A percentile compares a stretch with the other conserved stretches of the same genome.
Conservation (phyloP, 768 basidiomycete genomes). For the Exidia glandulosa region DNA sequence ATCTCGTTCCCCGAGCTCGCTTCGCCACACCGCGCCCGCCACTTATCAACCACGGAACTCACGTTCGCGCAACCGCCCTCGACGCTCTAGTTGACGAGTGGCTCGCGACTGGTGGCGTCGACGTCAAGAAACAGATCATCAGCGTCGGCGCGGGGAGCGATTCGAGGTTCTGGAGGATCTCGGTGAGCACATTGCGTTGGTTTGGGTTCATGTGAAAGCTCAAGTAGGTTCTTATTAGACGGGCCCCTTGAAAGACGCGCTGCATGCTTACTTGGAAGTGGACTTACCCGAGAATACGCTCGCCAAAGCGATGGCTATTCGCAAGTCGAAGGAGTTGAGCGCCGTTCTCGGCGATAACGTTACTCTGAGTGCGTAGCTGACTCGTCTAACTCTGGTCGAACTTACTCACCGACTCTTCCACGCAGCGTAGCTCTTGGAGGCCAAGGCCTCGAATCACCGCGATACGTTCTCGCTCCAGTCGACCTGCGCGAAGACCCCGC, state of each 20-base stretch:
- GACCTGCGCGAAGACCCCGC: constrained; percentile 47
- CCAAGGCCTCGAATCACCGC: constrained; percentile 38
- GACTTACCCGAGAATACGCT: constrained; percentile 83
- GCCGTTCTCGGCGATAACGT: constrained; percentile 36
- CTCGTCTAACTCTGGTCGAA: not conserved
- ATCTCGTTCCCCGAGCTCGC: too few relatives aligned
- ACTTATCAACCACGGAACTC: constrained; percentile 92
- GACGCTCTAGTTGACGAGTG: constrained; percentile 66
- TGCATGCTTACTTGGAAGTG: constrained; percentile 69
- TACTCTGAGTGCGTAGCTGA: constrained; percentile 33
- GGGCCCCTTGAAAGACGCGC: constrained; percentile 34
- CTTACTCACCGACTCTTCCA: not conserved
- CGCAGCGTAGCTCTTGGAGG: constrained; percentile 33
- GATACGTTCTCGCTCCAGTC: constrained; percentile 61
- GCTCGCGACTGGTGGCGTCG: constrained; percentile 34
- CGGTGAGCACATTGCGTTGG: constrained; percentile 25
- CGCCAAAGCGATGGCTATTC: constrained; percentile 73
- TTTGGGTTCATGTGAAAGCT: not conserved
- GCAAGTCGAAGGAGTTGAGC: constrained; percentile 50
- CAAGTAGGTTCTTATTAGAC: constrained; percentile 35
- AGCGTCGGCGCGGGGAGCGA: constrained; percentile 94
- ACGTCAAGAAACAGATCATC: constrained; percentile 64
- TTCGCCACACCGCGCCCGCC: constrained; percentile 68
- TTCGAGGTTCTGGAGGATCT: constrained; percentile 86
- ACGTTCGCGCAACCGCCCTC: constrained; percentile 69